phyloP scores from a whole-genome alignment of 116 monocot species.

The Phalaenopsis hybrid region DNA sequence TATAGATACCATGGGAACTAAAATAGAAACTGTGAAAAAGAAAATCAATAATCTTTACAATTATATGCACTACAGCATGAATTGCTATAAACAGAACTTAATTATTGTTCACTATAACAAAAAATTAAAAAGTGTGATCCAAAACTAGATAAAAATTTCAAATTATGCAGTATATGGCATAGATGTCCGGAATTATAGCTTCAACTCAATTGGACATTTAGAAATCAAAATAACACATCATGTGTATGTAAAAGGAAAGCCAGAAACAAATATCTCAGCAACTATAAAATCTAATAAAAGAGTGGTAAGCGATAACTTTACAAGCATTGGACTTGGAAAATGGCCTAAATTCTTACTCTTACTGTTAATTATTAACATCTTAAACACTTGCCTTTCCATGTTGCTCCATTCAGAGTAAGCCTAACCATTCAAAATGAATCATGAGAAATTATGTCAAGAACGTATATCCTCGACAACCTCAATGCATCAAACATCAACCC shows the following conservation, averaged over 20 bases:
- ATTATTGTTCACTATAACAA: neutral
- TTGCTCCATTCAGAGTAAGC: neutral
- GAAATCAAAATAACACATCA: neutral
- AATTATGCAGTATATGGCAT: neutral
- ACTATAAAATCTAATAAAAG: neutral
- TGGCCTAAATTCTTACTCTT: neutral
- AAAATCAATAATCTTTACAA: neutral
- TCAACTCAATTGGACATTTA: neutral
- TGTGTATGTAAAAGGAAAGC: neutral
- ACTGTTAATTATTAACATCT: neutral
- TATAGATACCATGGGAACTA: neutral
- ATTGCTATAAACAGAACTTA: neutral
- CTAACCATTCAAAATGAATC: neutral
- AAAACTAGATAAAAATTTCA: slow-evolving; percentile 2
- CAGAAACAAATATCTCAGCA: neutral
- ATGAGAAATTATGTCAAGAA: neutral
- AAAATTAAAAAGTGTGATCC: neutral
- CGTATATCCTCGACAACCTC: neutral
- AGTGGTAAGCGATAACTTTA: neutral
- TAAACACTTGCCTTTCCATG: neutral
- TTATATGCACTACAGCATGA: neutral
- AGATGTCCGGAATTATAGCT: neutral
- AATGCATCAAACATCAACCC: neutral
- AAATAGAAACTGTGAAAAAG: neutral
- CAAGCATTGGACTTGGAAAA: neutral